Evolutionary conservation across 345 rosid genomes (phyloP).

Genomic region (Noccaea bulbosa): DNA sequence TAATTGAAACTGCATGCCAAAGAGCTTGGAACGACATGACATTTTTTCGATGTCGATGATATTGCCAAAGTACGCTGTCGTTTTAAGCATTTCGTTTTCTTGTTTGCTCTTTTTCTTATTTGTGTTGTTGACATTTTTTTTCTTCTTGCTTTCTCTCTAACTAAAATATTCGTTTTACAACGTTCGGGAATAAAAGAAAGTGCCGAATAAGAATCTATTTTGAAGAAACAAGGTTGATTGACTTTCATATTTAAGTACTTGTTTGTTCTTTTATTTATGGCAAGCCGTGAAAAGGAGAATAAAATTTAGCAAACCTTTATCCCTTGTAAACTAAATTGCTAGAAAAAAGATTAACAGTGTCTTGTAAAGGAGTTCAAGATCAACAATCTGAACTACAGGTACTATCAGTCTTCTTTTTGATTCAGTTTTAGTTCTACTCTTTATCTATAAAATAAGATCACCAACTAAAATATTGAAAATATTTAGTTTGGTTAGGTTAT

Average conservation of each 20-base stretch:
- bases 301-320: not conserved
- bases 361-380: conserved; percentile 2
- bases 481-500: no score
- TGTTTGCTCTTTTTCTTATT: conserved; percentile 28
- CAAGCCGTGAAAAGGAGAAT: not conserved
- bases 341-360: not conserved
- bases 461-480: not conserved
- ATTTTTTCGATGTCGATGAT: conserved; percentile 28
- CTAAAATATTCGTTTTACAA: conserved; percentile 2
- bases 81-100: conserved; percentile 36
- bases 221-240: conserved; percentile 27
- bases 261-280: conserved; percentile 27
- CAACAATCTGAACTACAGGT: not conserved
- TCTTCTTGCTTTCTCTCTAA: not conserved
- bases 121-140: conserved; percentile 24
- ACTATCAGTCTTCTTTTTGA: not conserved
- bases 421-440: not conserved
- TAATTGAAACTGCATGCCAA: conserved; percentile 33
- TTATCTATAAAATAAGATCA: not conserved
- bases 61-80: conserved; percentile 14
- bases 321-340: not conserved
- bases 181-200: conserved; percentile 5
- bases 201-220: conserved; percentile 19
- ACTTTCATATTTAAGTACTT: conserved; percentile 34
- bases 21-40: conserved; percentile 32